A percentile compares a stretch with the other conserved stretches of the same genome.
Evolutionary conservation across 805 yeast genomes (phyloP).

Genomic region (Ogataea paraovalis): DNA sequence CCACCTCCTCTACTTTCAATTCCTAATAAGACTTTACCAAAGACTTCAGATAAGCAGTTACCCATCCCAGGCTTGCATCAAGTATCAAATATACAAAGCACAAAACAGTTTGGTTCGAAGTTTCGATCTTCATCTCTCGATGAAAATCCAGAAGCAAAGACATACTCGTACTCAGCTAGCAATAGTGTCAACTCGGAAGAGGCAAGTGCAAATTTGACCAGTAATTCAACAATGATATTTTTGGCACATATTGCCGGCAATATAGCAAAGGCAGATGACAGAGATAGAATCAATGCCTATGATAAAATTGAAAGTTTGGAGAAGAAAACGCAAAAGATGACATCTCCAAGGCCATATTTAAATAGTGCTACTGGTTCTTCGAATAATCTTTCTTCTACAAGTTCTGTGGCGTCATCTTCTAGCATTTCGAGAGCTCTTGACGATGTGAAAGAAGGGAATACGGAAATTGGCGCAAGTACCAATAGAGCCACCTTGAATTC

Average conservation of each 20-base stretch:
- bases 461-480: no score
- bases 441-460: no score
- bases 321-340: constrained; percentile 8
- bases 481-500: no score
- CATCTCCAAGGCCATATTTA: constrained; percentile 5
- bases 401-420: background rate
- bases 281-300: constrained; percentile 55
- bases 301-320: constrained; percentile 47
- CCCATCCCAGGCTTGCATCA: constrained; percentile 4
- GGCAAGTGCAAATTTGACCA: constrained; percentile 9
- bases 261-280: constrained; percentile 62
- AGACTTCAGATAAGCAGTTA: background rate
- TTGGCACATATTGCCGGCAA: constrained; percentile 78
- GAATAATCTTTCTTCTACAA: background rate
- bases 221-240: constrained; percentile 56
- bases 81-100: background rate
- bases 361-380: constrained; percentile 7
- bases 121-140: background rate
- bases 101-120: background rate
- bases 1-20: background rate
- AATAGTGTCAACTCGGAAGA: constrained; percentile 7
- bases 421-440: no score
- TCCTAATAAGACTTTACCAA: background rate
- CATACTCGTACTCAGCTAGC: constrained; percentile 3
- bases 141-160: constrained; percentile 3